Conservation (phyloP, 2,329 filamentous ascomycete genomes). For the Lecanosticta acicola region DNA sequence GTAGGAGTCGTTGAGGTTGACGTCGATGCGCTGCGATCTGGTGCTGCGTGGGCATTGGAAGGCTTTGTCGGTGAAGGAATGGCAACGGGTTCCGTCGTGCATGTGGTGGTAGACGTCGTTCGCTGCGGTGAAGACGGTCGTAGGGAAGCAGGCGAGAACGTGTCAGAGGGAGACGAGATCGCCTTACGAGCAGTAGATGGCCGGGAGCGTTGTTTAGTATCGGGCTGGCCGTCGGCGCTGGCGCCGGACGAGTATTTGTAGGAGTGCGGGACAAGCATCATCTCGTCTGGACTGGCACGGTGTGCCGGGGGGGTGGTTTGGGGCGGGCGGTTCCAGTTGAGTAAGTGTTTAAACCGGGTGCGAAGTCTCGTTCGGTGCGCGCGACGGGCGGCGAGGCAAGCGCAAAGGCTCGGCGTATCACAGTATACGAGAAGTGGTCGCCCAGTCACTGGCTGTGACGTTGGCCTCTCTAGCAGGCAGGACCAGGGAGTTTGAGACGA, state of each 20-base stretch:
- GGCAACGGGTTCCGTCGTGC: conserved; percentile 38
- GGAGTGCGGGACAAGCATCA: conserved; percentile 46
- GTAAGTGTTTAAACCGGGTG: conserved; percentile 5
- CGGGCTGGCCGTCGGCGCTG: conserved; percentile 15
- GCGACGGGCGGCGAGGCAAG: background rate
- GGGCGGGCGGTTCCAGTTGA: conserved; percentile 13
- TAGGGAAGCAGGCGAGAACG: conserved; percentile 16
- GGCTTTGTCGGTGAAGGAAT: conserved; percentile 36
- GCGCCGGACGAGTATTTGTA: conserved; percentile 39
- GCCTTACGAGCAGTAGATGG: conserved; percentile 9
- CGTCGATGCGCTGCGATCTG: conserved; percentile 17
- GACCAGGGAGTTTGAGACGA: background rate
- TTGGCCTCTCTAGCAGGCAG: background rate
- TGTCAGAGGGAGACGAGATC: conserved; percentile 6
- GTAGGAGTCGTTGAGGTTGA: conserved; percentile 26
- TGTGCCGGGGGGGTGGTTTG: conserved; percentile 3
- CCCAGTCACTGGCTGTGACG: conserved; percentile 4
- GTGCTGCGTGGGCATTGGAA: conserved; percentile 26
- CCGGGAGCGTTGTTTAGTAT: conserved; percentile 17
- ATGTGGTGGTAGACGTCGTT: conserved; percentile 8
- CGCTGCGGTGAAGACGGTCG: conserved; percentile 7
- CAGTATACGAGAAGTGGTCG: too few relatives aligned
- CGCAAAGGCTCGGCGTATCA: conserved; percentile 5
- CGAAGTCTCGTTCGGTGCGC: background rate
- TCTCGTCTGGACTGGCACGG: conserved; percentile 1